Percentiles rank a stretch among this genome's conserved stretches.
These are phyloP conservation scores for Suhomyces taliae DNA, from an alignment of 1,139 yeast genomes.

Conservation along the genomic window DNA sequence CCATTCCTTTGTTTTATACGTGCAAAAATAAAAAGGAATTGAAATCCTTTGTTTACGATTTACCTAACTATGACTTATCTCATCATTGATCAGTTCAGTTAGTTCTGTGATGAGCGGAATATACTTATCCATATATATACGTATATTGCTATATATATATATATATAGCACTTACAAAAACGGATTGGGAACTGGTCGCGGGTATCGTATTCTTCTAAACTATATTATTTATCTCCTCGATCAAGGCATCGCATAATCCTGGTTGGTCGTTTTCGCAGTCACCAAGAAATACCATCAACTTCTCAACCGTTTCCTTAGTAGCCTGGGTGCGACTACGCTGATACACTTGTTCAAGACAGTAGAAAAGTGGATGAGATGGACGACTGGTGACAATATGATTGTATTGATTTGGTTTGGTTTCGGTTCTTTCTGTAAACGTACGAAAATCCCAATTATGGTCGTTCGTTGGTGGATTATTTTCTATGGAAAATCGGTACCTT, in stretches of 20 bases:
- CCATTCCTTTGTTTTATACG: no score
- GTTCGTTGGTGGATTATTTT: neutral
- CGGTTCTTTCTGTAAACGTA: slow-evolving; percentile 17
- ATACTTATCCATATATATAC: no score
- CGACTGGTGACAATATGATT: neutral
- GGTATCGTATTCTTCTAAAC: neutral
- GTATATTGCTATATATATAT: no score
- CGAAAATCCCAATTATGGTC: slow-evolving; percentile 5
- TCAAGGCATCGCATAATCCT: slow-evolving; percentile 63
- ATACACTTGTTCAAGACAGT: slow-evolving; percentile 44
- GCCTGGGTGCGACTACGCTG: slow-evolving; percentile 47
- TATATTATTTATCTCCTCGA: slow-evolving; percentile 45
- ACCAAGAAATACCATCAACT: slow-evolving; percentile 36
- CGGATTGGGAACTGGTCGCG: neutral
- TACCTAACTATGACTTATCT: no score
- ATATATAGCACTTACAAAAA: no score
- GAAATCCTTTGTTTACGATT: no score
- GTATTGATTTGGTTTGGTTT: slow-evolving; percentile 4
- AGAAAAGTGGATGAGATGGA: slow-evolving; percentile 23
- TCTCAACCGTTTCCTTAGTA: slow-evolving; percentile 46
- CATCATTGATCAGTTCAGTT: no score
- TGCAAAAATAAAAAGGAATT: no score
- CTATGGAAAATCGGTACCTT: slow-evolving; percentile 7
- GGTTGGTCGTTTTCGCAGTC: slow-evolving; percentile 55
- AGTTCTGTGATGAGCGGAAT: no score